Conservation (phyloP, 306 rosid species). For the Cicer cuneatum region DNA sequence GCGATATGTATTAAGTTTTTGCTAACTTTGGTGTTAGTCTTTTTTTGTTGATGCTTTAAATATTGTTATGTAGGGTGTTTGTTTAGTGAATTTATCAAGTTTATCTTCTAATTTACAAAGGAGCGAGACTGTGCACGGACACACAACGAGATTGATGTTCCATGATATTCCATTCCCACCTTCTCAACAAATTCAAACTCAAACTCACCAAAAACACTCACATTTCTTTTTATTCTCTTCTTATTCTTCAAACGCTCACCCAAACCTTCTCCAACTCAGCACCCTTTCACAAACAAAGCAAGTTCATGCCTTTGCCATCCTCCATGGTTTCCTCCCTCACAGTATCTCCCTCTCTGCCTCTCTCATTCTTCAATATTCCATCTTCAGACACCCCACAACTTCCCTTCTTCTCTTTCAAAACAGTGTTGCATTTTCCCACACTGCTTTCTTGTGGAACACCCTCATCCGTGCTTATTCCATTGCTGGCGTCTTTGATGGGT, state of each 20-base stretch:
- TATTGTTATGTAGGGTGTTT: no score
- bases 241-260: constrained; percentile 29
- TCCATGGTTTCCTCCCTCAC: constrained; percentile 66
- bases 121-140: no score
- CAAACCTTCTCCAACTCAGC: constrained; percentile 57
- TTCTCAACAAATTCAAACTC: constrained; percentile 41
- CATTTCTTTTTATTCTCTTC: constrained; percentile 31
- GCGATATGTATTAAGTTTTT: no score
- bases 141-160: constrained; percentile 9
- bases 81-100: no score
- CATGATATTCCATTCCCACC: constrained; percentile 50
- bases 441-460: constrained; percentile 81
- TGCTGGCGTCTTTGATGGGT: constrained; percentile 56
- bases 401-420: constrained; percentile 60
- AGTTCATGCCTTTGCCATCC: constrained; percentile 66
- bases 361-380: constrained; percentile 74
- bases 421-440: constrained; percentile 51
- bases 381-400: constrained; percentile 48
- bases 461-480: constrained; percentile 71
- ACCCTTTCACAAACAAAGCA: constrained; percentile 71
- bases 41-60: no score
- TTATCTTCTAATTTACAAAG: no score
- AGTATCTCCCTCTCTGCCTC: constrained; percentile 78
- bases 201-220: constrained; percentile 21
- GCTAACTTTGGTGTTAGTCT: no score